Evolutionary conservation across 805 yeast species (phyloP).

Genomic region (Barnettozyma californica): DNA sequence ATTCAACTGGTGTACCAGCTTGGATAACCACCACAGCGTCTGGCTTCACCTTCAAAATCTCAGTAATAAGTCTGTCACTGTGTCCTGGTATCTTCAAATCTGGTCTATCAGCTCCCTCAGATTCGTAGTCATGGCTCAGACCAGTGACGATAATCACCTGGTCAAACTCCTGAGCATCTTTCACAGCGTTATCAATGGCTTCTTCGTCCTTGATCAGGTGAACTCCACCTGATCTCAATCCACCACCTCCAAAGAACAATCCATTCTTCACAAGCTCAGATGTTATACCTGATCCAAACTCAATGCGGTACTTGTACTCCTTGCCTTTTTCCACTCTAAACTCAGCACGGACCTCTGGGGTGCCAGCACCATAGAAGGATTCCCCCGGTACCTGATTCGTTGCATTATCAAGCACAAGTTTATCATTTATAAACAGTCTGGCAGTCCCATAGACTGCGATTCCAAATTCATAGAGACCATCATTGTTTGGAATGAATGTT

Average conservation of each 20-base stretch:
- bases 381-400: constrained; percentile 46
- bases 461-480: constrained; percentile 48
- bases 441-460: constrained; percentile 50
- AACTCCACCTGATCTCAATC: constrained; percentile 27
- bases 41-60: constrained; percentile 42
- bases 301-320: constrained; percentile 38
- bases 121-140: constrained; percentile 51
- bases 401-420: constrained; percentile 47
- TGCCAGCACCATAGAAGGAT: constrained; percentile 48
- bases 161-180: constrained; percentile 43
- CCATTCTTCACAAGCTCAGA: constrained; percentile 12
- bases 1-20: constrained; percentile 57
- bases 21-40: constrained; percentile 52
- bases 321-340: constrained; percentile 37
- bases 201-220: constrained; percentile 26
- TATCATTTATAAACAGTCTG: constrained; percentile 43
- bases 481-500: constrained; percentile 37
- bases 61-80: constrained; percentile 42
- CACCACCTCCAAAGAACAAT: constrained; percentile 29
- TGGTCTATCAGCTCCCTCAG: constrained; percentile 54
- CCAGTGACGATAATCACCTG: constrained; percentile 51
- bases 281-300: constrained; percentile 47
- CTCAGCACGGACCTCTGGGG: constrained; percentile 39
- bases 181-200: constrained; percentile 37
- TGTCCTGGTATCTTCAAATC: constrained; percentile 47